Conservation (phyloP, 495 filamentous ascomycete species). For the Penicillium cataractarum region DNA sequence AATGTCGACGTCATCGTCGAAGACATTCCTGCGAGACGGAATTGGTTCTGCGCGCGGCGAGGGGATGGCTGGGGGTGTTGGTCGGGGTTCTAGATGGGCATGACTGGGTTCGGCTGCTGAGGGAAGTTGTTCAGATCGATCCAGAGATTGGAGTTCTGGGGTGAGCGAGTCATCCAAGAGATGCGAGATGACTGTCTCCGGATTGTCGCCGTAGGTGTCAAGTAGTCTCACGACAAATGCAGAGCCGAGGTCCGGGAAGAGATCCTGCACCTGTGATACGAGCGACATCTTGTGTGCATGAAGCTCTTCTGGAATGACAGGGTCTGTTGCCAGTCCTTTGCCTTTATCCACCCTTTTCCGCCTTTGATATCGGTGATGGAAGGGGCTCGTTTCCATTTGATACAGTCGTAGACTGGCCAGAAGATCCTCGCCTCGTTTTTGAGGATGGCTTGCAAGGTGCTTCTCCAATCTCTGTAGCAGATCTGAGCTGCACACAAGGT, state of each 20-base stretch:
- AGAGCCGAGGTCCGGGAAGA: slow-evolving; percentile 88
- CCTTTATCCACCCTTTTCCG: slow-evolving; percentile 70
- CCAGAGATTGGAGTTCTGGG: slow-evolving; percentile 43
- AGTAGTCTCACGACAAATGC: slow-evolving; percentile 80
- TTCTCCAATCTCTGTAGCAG: slow-evolving; percentile 51
- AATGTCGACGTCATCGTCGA: slow-evolving; percentile 76
- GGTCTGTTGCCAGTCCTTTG: slow-evolving; percentile 58
- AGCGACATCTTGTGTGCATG: slow-evolving; percentile 83
- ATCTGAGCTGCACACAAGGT: slow-evolving; percentile 49
- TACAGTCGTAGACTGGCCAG: slow-evolving; percentile 46
- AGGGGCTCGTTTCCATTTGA: slow-evolving; percentile 49
- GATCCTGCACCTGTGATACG: slow-evolving; percentile 84
- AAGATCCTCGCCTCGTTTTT: slow-evolving; percentile 50
- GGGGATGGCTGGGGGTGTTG: slow-evolving; percentile 41
- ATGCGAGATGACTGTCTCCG: slow-evolving; percentile 79
- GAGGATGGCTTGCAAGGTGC: slow-evolving; percentile 56
- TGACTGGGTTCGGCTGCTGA: slow-evolving; percentile 19
- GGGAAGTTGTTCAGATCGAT: slow-evolving; percentile 47
- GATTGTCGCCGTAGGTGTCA: slow-evolving; percentile 74
- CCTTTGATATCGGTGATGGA: slow-evolving; percentile 57
- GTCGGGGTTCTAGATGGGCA: slow-evolving; percentile 33
- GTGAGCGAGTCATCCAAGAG: slow-evolving; percentile 84
- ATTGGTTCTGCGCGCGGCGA: slow-evolving; percentile 30
- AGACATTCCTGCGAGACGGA: slow-evolving; percentile 63
- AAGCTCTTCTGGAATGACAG: slow-evolving; percentile 52